These are phyloP conservation scores for Fusarium miscanthi DNA, from an alignment of 2,329 filamentous ascomycete genomes.

Conservation along the genomic window DNA sequence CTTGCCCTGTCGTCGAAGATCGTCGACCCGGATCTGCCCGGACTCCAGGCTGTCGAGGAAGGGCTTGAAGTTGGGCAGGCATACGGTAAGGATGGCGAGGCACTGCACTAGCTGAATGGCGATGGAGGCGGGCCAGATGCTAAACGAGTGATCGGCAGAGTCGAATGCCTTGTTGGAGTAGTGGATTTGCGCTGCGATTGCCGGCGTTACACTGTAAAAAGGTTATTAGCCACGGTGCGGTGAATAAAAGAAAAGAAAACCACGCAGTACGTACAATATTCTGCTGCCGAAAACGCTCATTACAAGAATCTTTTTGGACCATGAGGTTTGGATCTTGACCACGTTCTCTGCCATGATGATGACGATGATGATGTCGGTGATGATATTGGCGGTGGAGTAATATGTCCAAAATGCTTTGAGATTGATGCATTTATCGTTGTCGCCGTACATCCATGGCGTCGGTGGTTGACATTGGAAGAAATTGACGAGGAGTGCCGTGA, in stretches of 20 bases:
- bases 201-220: constrained; percentile 41
- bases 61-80: constrained; percentile 46
- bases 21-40: constrained; percentile 46
- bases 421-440: constrained; percentile 39
- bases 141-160: constrained; percentile 40
- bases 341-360: constrained; percentile 45
- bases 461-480: constrained; percentile 45
- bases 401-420: constrained; percentile 42
- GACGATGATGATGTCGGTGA: constrained; percentile 45
- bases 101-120: constrained; percentile 45
- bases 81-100: constrained; percentile 44
- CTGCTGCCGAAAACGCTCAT: constrained; percentile 48
- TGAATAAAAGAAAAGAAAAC: neutral
- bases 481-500: constrained; percentile 40
- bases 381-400: constrained; percentile 45
- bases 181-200: constrained; percentile 43
- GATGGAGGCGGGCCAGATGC: constrained; percentile 41
- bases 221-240: neutral
- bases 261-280: constrained; percentile 41
- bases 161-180: constrained; percentile 40
- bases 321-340: constrained; percentile 45
- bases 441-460: constrained; percentile 44
- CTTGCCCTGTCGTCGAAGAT: constrained; percentile 45
- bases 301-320: constrained; percentile 44
- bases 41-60: constrained; percentile 47